Conservation (phyloP, 805 yeast genomes). For the Komagataella mondaviorum region DNA sequence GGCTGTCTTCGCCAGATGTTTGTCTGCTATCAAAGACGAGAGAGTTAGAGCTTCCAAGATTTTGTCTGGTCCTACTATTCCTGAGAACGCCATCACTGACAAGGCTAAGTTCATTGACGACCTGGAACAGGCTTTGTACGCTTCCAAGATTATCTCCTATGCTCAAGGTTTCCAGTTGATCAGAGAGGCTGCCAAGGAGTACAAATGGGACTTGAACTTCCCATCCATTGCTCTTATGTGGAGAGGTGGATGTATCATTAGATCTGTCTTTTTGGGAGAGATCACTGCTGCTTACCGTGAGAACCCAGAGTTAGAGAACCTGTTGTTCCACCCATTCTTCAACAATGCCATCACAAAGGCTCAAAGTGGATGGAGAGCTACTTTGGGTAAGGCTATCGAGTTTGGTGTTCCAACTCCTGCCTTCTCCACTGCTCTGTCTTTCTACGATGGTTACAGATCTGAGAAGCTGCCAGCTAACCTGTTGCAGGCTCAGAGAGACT, state of each 20-base stretch:
- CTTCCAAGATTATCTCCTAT: slow-evolving; percentile 95
- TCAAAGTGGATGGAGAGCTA: slow-evolving; percentile 90
- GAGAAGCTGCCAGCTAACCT: slow-evolving; percentile 93
- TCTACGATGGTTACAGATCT: slow-evolving; percentile 98
- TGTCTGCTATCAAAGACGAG: slow-evolving; percentile 86
- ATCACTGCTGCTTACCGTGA: slow-evolving; percentile 94
- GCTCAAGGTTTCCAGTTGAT: slow-evolving; percentile 99
- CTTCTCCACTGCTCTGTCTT: slow-evolving; percentile 89
- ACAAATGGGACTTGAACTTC: slow-evolving; percentile 94
- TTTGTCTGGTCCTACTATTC: slow-evolving; percentile 66
- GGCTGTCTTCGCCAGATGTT: slow-evolving; percentile 94
- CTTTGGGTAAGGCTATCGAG: slow-evolving; percentile 63
- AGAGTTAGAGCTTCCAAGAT: slow-evolving; percentile 75
- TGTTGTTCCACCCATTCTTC: slow-evolving; percentile 93
- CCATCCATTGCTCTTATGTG: slow-evolving; percentile 97
- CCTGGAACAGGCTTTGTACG: slow-evolving; percentile 95
- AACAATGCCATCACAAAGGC: slow-evolving; percentile 84
- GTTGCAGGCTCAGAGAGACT: slow-evolving; percentile 98
- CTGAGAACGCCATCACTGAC: slow-evolving; percentile 55
- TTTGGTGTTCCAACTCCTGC: slow-evolving; percentile 97
- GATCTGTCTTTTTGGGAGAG: slow-evolving; percentile 96
- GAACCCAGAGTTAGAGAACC: slow-evolving; percentile 87
- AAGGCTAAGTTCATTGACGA: slow-evolving; percentile 78
- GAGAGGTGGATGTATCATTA: slow-evolving; percentile 99
- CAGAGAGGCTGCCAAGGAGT: slow-evolving; percentile 95